Conservation (phyloP, 2,329 filamentous ascomycete species). For the Rutstroemia sp. region DNA sequence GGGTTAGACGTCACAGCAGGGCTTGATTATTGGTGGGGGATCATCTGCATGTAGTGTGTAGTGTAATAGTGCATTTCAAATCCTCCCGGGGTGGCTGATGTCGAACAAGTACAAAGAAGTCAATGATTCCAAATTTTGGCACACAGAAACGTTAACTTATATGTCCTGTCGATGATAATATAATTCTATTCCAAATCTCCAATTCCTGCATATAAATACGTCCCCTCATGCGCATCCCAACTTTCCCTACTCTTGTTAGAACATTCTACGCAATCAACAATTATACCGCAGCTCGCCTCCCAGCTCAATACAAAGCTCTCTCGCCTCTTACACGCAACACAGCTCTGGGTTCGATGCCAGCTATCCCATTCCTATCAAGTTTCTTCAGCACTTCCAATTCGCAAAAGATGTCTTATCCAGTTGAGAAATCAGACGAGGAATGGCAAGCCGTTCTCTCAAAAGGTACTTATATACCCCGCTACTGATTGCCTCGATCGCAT, state of each 20-base stretch:
- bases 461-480: conserved; percentile 36
- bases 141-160: not conserved
- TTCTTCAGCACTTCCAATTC: conserved; percentile 57
- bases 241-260: conserved; percentile 38
- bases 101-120: not conserved
- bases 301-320: conserved; percentile 25
- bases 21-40: not conserved
- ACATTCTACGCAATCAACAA: conserved; percentile 41
- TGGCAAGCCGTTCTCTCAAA: conserved; percentile 80
- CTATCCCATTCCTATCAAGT: conserved; percentile 69
- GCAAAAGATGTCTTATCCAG: conserved; percentile 64
- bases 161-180: not conserved
- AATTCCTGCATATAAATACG: conserved; percentile 20
- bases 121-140: not conserved
- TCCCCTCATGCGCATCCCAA: conserved; percentile 44
- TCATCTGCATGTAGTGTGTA: not conserved
- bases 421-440: conserved; percentile 72
- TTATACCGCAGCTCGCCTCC: conserved; percentile 29
- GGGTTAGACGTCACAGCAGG: not conserved
- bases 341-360: conserved; percentile 58
- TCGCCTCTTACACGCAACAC: conserved; percentile 32
- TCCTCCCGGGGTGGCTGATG: not conserved
- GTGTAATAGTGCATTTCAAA: not conserved
- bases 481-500: conserved; percentile 14
- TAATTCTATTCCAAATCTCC: not conserved